phyloP scores from a whole-genome alignment of 1,139 yeast species.

The Yamadazyma kanchanaburiensis region DNA sequence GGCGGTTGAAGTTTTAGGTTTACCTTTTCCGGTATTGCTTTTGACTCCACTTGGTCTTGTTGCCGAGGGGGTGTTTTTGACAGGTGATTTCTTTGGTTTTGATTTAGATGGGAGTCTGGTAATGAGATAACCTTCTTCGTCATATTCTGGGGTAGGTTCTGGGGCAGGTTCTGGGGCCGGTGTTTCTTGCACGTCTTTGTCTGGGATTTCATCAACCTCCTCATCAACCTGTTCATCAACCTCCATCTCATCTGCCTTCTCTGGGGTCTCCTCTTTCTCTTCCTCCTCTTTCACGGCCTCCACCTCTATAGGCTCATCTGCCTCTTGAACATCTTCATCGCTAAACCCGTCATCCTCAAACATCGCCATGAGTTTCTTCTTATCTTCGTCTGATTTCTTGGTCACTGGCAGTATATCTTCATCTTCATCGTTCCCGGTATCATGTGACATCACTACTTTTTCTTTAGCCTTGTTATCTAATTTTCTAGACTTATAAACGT shows the following conservation, averaged over 20 bases:
- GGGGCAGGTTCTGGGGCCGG: constrained; percentile 3
- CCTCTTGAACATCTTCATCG: constrained; percentile 11
- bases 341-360: constrained; percentile 16
- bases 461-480: constrained; percentile 26
- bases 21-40: neutral
- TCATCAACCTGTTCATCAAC: constrained; percentile 3
- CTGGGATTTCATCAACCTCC: constrained; percentile 9
- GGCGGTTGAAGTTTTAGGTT: constrained; percentile 1
- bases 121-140: constrained; percentile 42
- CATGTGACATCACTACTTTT: constrained; percentile 31
- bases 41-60: too few relatives aligned
- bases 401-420: constrained; percentile 9
- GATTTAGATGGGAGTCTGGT: constrained; percentile 15
- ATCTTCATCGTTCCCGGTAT: constrained; percentile 14
- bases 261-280: constrained; percentile 2
- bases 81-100: constrained; percentile 5
- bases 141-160: constrained; percentile 21
- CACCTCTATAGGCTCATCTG: constrained; percentile 7
- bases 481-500: constrained; percentile 41
- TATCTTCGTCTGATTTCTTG: constrained; percentile 3
- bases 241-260: constrained; percentile 3
- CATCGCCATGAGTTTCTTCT: constrained; percentile 11
- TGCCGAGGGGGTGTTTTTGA: too few relatives aligned
- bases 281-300: constrained; percentile 3
- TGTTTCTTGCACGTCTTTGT: neutral